A percentile compares a stretch with the other conserved stretches of the same genome.
Conservation (phyloP, 2,329 filamentous ascomycete genomes). For the Fusarium multiceps region DNA sequence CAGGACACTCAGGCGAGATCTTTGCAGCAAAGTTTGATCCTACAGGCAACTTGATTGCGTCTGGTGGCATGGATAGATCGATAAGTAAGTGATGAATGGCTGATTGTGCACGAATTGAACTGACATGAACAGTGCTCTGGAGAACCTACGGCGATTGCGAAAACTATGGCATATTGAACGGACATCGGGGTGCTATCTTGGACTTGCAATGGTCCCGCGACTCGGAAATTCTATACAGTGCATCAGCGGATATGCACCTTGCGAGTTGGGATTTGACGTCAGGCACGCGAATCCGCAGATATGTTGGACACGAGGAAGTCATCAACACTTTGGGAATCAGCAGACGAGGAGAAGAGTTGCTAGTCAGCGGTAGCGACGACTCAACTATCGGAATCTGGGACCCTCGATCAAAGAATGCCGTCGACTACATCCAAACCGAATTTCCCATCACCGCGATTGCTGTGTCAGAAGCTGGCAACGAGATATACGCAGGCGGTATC, state of each 20-base stretch:
- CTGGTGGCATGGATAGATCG: slow-evolving; percentile 92
- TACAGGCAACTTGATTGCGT: slow-evolving; percentile 88
- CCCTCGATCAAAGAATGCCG: slow-evolving; percentile 86
- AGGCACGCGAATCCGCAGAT: slow-evolving; percentile 89
- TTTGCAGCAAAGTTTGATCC: slow-evolving; percentile 93
- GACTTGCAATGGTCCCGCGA: slow-evolving; percentile 98
- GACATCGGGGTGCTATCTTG: slow-evolving; percentile 90
- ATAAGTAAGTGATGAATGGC: slow-evolving; percentile 71
- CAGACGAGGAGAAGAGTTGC: slow-evolving; percentile 87
- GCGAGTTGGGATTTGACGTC: slow-evolving; percentile 96
- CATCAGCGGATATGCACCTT: slow-evolving; percentile 91
- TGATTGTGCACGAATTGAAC: background rate
- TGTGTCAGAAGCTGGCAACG: slow-evolving; percentile 92
- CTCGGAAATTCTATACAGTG: slow-evolving; percentile 88
- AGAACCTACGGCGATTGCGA: slow-evolving; percentile 91
- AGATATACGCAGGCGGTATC: slow-evolving; percentile 93
- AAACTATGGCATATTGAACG: slow-evolving; percentile 89
- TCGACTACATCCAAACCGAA: slow-evolving; percentile 88
- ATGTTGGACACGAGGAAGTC: slow-evolving; percentile 94
- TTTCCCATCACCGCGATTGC: slow-evolving; percentile 93
- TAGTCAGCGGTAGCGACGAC: slow-evolving; percentile 94
- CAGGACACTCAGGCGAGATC: slow-evolving; percentile 84
- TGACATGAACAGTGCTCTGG: slow-evolving; percentile 79
- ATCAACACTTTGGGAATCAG: slow-evolving; percentile 92
- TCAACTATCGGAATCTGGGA: slow-evolving; percentile 97